These are phyloP conservation scores for Dendryphion nanum DNA, from an alignment of 2,329 filamentous ascomycete genomes.

Conservation along the genomic window DNA sequence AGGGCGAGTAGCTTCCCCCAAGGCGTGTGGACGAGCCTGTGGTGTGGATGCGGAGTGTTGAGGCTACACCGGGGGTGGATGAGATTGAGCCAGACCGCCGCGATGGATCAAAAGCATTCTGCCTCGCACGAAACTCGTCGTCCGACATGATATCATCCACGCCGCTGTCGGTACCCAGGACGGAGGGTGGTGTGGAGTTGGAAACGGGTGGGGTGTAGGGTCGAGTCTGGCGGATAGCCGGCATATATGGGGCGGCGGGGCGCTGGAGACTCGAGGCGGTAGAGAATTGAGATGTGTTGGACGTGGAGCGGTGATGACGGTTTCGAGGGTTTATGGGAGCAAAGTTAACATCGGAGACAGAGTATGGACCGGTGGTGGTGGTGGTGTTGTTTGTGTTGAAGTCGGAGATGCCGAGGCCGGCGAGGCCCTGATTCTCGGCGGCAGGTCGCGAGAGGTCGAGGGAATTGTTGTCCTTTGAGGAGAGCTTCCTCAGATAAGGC, in stretches of 20 bases:
- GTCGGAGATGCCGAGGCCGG: constrained; percentile 56
- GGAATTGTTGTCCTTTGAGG: constrained; percentile 48
- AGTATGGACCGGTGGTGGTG: constrained; percentile 25
- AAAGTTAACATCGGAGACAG: constrained; percentile 47
- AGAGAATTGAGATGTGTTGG: constrained; percentile 55
- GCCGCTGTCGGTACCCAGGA: constrained; percentile 46
- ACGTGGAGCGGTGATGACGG: constrained; percentile 53
- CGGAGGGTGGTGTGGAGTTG: constrained; percentile 50
- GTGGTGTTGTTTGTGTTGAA: constrained; percentile 25
- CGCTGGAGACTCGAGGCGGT: constrained; percentile 49
- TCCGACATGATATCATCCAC: constrained; percentile 48
- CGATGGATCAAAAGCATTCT: constrained; percentile 37
- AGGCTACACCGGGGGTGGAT: constrained; percentile 38
- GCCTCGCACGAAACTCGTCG: constrained; percentile 43
- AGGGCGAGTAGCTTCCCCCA: constrained; percentile 50
- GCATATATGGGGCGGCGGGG: constrained; percentile 52
- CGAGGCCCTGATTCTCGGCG: constrained; percentile 52
- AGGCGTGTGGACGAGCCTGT: constrained; percentile 46
- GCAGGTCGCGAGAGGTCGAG: constrained; percentile 57
- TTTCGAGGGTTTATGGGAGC: constrained; percentile 38
- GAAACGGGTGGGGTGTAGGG: constrained; percentile 54
- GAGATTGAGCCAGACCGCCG: constrained; percentile 47
- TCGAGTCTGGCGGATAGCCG: constrained; percentile 56
- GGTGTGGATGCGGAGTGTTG: constrained; percentile 34
- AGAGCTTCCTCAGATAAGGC: constrained; percentile 55